Conservation (phyloP, 208 protist species). For the Leishmania braziliensis region DNA sequence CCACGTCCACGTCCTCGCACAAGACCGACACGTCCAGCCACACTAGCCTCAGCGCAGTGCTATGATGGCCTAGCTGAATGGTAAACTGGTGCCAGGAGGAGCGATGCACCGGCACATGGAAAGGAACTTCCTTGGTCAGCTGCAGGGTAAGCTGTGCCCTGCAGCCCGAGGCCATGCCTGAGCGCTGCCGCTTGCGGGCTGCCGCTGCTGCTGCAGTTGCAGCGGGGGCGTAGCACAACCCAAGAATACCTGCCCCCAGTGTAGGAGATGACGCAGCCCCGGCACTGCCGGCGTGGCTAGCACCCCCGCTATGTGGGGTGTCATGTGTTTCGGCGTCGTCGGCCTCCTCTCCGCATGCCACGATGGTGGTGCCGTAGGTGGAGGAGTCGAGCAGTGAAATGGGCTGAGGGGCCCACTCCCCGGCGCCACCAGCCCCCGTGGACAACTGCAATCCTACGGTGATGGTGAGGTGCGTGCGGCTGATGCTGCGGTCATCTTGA, state of each 20-base stretch:
- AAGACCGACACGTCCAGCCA: constrained; percentile 56
- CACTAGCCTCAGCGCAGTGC: constrained; percentile 47
- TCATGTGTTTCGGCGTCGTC: constrained; percentile 9
- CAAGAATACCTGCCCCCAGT: constrained; percentile 20
- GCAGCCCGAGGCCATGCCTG: not conserved
- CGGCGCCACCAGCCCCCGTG: not conserved
- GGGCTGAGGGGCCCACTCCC: constrained; percentile 26
- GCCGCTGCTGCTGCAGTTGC: not conserved
- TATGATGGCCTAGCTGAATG: constrained; percentile 53
- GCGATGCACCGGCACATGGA: constrained; percentile 39
- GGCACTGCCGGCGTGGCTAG: not conserved
- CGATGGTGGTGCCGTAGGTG: constrained; percentile 66
- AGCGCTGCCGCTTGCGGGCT: not conserved
- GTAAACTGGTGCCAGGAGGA: constrained; percentile 46
- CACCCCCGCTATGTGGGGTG: not conserved
- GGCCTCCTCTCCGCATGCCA: constrained; percentile 22
- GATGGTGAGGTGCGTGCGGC: constrained; percentile 71
- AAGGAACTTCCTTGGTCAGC: constrained; percentile 35
- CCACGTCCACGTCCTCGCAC: constrained; percentile 48
- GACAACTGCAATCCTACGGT: constrained; percentile 25
- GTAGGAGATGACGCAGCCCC: not conserved
- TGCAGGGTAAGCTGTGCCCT: not conserved
- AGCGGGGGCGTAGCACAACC: constrained; percentile 15
- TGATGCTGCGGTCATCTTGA: constrained; percentile 77
- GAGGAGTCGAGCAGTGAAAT: constrained; percentile 73